Percentiles rank a stretch among this genome's conserved stretches.
These are phyloP conservation scores for Fusarium sp. DNA, from an alignment of 2,329 filamentous ascomycete species.

Conservation along the genomic window DNA sequence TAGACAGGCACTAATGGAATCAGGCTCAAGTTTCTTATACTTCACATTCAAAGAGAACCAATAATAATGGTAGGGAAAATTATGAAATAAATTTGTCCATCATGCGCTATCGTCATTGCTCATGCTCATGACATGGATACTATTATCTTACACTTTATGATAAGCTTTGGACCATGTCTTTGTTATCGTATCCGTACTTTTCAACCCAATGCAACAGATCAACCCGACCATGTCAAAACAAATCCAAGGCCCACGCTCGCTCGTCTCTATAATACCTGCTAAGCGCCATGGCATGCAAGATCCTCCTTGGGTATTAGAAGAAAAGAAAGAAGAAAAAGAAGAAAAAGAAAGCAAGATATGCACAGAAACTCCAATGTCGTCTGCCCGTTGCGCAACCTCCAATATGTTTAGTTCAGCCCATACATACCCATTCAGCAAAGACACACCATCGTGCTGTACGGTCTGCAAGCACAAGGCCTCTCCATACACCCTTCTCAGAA, in stretches of 20 bases:
- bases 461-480: conserved; percentile 84
- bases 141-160: conserved; percentile 33
- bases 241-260: conserved; percentile 30
- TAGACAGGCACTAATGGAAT: neutral
- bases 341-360: conserved; percentile 29
- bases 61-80: neutral
- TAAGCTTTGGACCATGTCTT: conserved; percentile 25
- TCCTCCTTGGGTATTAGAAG: conserved; percentile 41
- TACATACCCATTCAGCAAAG: conserved; percentile 86
- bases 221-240: conserved; percentile 20
- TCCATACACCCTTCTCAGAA: conserved; percentile 82
- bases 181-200: conserved; percentile 29
- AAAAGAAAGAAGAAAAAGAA: conserved; percentile 15
- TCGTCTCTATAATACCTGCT: conserved; percentile 35
- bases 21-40: neutral
- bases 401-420: conserved; percentile 48
- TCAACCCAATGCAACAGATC: conserved; percentile 30
- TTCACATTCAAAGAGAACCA: neutral
- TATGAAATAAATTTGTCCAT: conserved; percentile 12
- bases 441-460: conserved; percentile 89
- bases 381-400: conserved; percentile 12
- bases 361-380: conserved; percentile 36
- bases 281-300: conserved; percentile 44
- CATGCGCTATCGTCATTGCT: conserved; percentile 28
- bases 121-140: conserved; percentile 32